Base-by-base conservation (phyloP, 768 basidiomycete species). In the Trametes sanguinea region DNA sequence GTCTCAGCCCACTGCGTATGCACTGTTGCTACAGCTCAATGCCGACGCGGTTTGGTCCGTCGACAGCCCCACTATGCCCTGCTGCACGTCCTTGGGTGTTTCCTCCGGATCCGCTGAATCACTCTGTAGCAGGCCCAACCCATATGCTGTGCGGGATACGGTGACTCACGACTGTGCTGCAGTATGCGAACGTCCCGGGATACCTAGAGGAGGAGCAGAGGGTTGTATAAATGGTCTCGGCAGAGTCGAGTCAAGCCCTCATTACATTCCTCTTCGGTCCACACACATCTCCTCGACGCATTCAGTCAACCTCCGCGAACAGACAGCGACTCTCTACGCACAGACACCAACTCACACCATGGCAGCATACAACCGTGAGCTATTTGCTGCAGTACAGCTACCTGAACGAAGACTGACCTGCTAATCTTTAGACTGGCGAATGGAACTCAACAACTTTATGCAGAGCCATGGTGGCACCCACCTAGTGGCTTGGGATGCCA, bases 371-470 rank as follows among this genome's bases (percentile, higher is more conserved):
- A 55, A 58, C 65, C 69, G 71, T 72, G 50, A 22, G 68, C 35
- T 37, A 11, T 37, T 37, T 66, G 6, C 2, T 29, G 2, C 27
- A 33, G 8, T 5, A 45, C 54, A 11, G 14, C 37, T 14, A 13
- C 42, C 29, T 27, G 37, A 16, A 35, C 50, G 22, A n/a, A 11
- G 5, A 29, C 33, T 39, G 30, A 56, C 51, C 40, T 43, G 52
- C 32, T n/a, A 17, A 9, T 45, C 6, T 45, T 30, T 22, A 72
- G 73, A 73, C 65, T 72, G 69, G 66, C 71, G 71, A 45, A 73
- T 72, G 69, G 62, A 68, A 42, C 69, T 73, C 60, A 72, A 73
- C 65, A 73, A 72, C 68, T 72, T 62, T 64, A 68, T 73, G 52
- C 72, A 73, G 51, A 62, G 61, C 27, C 68, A 70, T 57, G 70